These are phyloP conservation scores for Kodamaea derodonti DNA, from an alignment of 1,139 yeast species.

Conservation along the genomic window DNA sequence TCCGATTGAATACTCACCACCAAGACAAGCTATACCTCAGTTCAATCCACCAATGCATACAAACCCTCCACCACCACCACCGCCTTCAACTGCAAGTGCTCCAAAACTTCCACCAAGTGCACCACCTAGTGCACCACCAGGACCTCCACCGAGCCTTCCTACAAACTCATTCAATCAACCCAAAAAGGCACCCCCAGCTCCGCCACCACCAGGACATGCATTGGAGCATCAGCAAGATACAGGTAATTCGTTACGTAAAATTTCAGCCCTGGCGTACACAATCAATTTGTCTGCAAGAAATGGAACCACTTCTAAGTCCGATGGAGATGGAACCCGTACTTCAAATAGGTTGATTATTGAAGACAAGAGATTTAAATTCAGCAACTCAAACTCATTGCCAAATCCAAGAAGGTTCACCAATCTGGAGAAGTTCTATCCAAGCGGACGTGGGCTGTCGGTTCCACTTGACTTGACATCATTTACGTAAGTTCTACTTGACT, in stretches of 20 bases:
- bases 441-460: conserved; percentile 94
- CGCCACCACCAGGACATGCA: conserved; percentile 30
- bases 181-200: conserved; percentile 32
- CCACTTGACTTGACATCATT: conserved; percentile 62
- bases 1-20: conserved; percentile 2
- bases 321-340: conserved; percentile 9
- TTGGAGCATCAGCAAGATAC: conserved; percentile 44
- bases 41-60: conserved; percentile 7
- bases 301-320: conserved; percentile 5
- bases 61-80: conserved; percentile 9
- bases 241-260: conserved; percentile 50
- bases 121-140: conserved; percentile 7
- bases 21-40: conserved; percentile 5
- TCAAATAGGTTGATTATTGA: conserved; percentile 49
- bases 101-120: conserved; percentile 9
- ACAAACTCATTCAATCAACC: conserved; percentile 4
- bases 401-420: conserved; percentile 71
- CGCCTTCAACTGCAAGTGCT: conserved; percentile 10
- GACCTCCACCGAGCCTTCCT: conserved; percentile 12
- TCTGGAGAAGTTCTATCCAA: conserved; percentile 76
- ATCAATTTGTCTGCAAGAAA: conserved; percentile 29
- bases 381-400: conserved; percentile 68
- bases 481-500: conserved; percentile 2
- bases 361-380: conserved; percentile 69
- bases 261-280: conserved; percentile 58